These are phyloP conservation scores for Tubosaeta brunneosetosa DNA, from an alignment of 768 basidiomycete species.

Conservation along the genomic window DNA sequence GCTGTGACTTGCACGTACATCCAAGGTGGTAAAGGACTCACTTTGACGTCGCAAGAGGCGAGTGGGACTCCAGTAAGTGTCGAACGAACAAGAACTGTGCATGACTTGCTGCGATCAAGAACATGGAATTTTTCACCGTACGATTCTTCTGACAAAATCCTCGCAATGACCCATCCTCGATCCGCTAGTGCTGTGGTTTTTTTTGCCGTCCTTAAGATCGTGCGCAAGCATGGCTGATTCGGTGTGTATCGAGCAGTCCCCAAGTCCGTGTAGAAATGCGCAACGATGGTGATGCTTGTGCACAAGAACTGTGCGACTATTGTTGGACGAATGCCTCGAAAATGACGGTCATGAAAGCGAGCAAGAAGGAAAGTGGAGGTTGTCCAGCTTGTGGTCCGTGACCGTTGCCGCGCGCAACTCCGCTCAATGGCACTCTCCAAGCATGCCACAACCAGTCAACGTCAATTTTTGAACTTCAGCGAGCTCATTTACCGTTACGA, in stretches of 20 bases:
- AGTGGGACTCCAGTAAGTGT: constrained; percentile 21
- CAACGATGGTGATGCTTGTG: background rate
- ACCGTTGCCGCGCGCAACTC: background rate
- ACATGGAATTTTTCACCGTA: constrained; percentile 27
- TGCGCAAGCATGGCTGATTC: background rate
- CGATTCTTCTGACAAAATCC: constrained; percentile 8
- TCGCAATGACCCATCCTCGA: constrained; percentile 2
- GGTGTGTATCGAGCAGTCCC: constrained; percentile 9
- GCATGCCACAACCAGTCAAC: background rate
- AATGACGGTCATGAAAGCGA: background rate
- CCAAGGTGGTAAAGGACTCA: constrained; percentile 10
- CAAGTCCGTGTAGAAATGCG: background rate
- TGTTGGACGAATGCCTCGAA: background rate
- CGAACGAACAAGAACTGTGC: constrained; percentile 15
- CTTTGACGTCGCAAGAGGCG: constrained; percentile 13
- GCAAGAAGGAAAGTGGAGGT: background rate
- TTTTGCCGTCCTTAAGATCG: constrained; percentile 1
- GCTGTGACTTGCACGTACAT: constrained; percentile 1
- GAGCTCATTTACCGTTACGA: background rate
- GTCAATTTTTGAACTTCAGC: background rate
- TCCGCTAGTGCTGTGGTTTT: constrained; percentile 1
- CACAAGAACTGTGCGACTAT: constrained; percentile 4
- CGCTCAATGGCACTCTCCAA: background rate
- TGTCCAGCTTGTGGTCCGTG: background rate
- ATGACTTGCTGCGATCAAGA: constrained; percentile 23